phyloP scores from a whole-genome alignment of 2,329 filamentous ascomycete genomes.

The Graphilbum sp. region DNA sequence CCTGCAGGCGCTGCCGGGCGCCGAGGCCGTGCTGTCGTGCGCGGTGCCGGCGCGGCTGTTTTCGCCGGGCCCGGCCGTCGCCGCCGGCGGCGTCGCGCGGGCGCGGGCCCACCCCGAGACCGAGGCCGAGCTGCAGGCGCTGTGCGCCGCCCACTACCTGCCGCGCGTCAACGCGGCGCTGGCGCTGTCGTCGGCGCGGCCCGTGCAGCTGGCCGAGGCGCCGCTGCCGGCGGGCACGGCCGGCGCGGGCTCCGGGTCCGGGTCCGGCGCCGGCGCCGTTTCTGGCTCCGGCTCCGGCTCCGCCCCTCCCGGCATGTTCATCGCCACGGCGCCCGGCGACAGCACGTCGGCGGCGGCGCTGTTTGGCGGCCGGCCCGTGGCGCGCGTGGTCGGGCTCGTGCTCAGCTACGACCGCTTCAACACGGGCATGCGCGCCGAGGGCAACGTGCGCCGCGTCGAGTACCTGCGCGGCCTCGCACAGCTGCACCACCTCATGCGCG shows the following conservation, averaged over 20 bases:
- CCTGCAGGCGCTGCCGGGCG: conserved; percentile 56
- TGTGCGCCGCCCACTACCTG: conserved; percentile 65
- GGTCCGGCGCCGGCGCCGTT: no score
- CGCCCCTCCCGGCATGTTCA: no score
- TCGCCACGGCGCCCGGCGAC: conserved; percentile 44
- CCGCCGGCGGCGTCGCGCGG: conserved; percentile 24
- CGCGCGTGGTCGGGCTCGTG: conserved; percentile 49
- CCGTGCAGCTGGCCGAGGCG: conserved; percentile 28
- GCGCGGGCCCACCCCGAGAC: conserved; percentile 64
- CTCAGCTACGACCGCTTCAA: conserved; percentile 92
- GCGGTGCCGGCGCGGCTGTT: conserved; percentile 47
- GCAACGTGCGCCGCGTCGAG: conserved; percentile 69
- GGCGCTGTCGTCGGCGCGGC: conserved; percentile 52
- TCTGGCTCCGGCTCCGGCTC: no score
- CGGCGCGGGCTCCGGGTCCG: conserved; percentile 11
- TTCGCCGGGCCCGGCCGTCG: conserved; percentile 26
- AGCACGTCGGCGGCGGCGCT: conserved; percentile 36
- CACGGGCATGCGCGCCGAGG: conserved; percentile 78
- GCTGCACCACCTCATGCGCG: conserved; percentile 81
- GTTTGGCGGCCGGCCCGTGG: conserved; percentile 28
- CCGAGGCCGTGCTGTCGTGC: conserved; percentile 56
- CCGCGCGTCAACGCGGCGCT: conserved; percentile 79
- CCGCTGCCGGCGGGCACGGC: background rate
- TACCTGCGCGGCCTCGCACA: conserved; percentile 79
- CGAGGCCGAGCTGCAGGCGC: conserved; percentile 56